Evolutionary conservation across 371 early-diverging fungal species (phyloP), one percentile per base, ranked within the genome.

Genomic region (Mortierella sp.): DNA sequence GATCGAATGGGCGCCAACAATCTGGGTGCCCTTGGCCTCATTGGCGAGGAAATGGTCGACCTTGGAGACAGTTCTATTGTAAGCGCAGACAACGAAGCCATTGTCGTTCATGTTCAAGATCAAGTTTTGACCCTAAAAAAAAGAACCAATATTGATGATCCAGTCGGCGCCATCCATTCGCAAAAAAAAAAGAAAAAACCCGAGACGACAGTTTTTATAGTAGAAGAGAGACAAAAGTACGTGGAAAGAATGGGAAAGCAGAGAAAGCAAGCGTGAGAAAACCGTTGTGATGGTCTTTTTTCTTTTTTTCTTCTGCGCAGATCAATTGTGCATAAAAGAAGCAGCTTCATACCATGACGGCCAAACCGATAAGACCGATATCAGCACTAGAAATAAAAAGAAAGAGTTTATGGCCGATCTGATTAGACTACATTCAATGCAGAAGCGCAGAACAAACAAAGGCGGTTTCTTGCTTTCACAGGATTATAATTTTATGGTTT

Each of bases 301-400:
- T 0, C 29, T 19, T 29, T 58, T 22, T 32, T 5, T 61, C 12
- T 15, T 0, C 29, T 19, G 15, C 45, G 60, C 40, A 32, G 53
- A 60, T 40, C 53, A n/a, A 32, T 19, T 15, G 19, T 54, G n/a
- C n/a, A n/a, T 31, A 8, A 7, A 13, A 26, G 10, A 2, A 35
- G n/a, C 6, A 57, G 22, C 26, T 29, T 45, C 66, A 22, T 91
- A 97, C 97, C 99, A 99, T 99, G 82, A 98, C 98, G 85, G 99
- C 99, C 86, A 99, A 90, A 83, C 99, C 99, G 84, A 99, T 98
- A 78, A 99, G 94, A 85, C 99, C 99, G 82, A 99, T 95, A 87
- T 99, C 99, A 90, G 96, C 98, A 86, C 96, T 95, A 83, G 7
- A 61, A 65, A 37, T 54, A 40, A 17, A 31, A 28, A 55, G 35